phyloP scores from a whole-genome alignment of 768 basidiomycete genomes.

The Mycena metata region DNA sequence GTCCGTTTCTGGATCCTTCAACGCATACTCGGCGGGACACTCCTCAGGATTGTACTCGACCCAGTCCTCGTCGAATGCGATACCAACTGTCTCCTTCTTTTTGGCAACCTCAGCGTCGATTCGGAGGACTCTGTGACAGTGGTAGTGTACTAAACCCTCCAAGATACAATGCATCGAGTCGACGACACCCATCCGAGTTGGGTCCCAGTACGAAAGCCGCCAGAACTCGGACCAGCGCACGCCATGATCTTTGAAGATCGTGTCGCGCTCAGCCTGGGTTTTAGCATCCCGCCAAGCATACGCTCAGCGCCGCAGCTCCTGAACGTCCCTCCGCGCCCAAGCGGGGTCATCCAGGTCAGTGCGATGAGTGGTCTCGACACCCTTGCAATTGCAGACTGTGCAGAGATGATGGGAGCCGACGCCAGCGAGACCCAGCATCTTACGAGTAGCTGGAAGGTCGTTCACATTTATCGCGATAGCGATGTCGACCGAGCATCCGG shows the following conservation, averaged over 20 bases:
- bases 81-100: conserved; percentile 26
- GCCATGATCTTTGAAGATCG: conserved; percentile 38
- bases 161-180: conserved; percentile 51
- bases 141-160: too few relatives aligned
- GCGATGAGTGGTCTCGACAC: conserved; percentile 26
- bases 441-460: conserved; percentile 46
- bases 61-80: conserved; percentile 33
- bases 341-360: conserved; percentile 33
- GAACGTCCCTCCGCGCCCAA: conserved; percentile 31
- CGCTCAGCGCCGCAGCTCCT: conserved; percentile 34
- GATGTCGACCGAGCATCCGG: conserved; percentile 7
- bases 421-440: conserved; percentile 42
- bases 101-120: conserved; percentile 17
- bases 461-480: conserved; percentile 41
- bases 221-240: conserved; percentile 45
- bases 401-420: conserved; percentile 44
- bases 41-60: conserved; percentile 24
- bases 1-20: conserved; percentile 12
- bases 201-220: conserved; percentile 48
- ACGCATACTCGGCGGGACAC: conserved; percentile 14
- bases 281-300: conserved; percentile 25
- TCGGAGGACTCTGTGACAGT: too few relatives aligned
- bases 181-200: conserved; percentile 43
- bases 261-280: conserved; percentile 31
- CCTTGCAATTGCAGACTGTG: conserved; percentile 42